Percentiles rank a stretch among this genome's conserved stretches.
These are phyloP conservation scores for Falciphora oryzae DNA, from an alignment of 2,329 filamentous ascomycete species.

Conservation along the genomic window DNA sequence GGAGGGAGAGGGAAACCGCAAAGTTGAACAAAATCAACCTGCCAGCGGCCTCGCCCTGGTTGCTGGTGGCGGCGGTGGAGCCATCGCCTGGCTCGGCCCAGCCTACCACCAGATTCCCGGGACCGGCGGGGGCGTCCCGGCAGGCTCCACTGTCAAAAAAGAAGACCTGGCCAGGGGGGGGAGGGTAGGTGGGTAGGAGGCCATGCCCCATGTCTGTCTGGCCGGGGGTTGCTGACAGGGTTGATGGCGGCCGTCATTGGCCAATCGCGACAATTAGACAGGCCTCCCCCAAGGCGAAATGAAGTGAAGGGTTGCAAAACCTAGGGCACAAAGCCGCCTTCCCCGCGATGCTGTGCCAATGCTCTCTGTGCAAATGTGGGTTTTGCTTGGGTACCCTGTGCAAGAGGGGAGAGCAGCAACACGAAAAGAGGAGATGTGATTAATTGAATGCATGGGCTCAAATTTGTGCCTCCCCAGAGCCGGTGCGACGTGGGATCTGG, in stretches of 20 bases:
- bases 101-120: slow-evolving; percentile 1
- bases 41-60: not conserved
- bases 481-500: not conserved
- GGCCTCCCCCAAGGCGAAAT: not conserved
- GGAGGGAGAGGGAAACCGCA: no score
- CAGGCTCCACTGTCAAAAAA: not conserved
- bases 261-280: not conserved
- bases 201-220: no score
- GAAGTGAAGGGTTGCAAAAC: not conserved
- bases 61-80: slow-evolving; percentile 1
- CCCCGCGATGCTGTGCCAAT: not conserved
- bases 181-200: no score
- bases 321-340: not conserved
- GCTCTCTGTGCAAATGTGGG: no score
- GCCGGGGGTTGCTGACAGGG: not conserved
- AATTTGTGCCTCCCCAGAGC: not conserved
- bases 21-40: not conserved
- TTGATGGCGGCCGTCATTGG: not conserved
- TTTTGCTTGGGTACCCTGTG: no score
- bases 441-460: not conserved
- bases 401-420: no score
- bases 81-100: not conserved
- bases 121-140: not conserved
- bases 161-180: not conserved
- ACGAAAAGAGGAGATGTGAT: not conserved